Base-by-base conservation (phyloP, 495 filamentous ascomycete genomes). In the Lichina pygmaea region DNA sequence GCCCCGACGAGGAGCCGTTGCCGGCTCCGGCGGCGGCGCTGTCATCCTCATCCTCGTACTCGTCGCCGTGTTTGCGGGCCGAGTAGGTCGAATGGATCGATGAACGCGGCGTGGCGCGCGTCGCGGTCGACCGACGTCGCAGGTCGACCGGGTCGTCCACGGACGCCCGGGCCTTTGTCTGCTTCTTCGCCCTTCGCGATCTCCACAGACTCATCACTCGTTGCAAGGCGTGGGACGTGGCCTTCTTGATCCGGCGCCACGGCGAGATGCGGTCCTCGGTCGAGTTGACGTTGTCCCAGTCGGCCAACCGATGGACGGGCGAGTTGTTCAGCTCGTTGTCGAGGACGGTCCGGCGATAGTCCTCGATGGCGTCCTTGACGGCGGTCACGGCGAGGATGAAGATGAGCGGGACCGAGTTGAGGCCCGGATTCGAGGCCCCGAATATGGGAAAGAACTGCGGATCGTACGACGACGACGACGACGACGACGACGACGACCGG, bases 281-380 rank as follows among this genome's bases (percentile, higher is more conserved):
- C 31, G 82, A 81, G 49, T 99, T 99, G 52, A 94, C 86, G 55
- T 99, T 99, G 52, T 77, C 68, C 75, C 77, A 93, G 46, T 84
- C 79, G 0, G 83, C 60, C 32, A 99, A 63, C 32, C 86, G 71
- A 60, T 99, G 86, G 11, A 94, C 81, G 0, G 86, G 79, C 11
- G 91, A 86, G 53, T 99, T 94, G 63, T 99, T 99, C 44, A 99
- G 68, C 54, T 92, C 81, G 48, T 77, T 92, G 55, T 99, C 91
- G 15, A 93, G 74, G 17, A 84, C 68, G 2, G 85, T 94, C 58
- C 91, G 71, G 48, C 91, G 73, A 67, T 83, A 94, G 65, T 99
- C 91, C 61, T 99, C 91, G 50, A 95, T 81, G n/a, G 77, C 89
- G 56, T 99, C 91, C 61, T 95, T 99, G 53, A 93, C 63, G 6